A percentile compares a stretch with the other conserved stretches of the same genome.
These are phyloP conservation scores for Lyophyllum decastes DNA, from an alignment of 768 basidiomycete genomes.

Conservation along the genomic window DNA sequence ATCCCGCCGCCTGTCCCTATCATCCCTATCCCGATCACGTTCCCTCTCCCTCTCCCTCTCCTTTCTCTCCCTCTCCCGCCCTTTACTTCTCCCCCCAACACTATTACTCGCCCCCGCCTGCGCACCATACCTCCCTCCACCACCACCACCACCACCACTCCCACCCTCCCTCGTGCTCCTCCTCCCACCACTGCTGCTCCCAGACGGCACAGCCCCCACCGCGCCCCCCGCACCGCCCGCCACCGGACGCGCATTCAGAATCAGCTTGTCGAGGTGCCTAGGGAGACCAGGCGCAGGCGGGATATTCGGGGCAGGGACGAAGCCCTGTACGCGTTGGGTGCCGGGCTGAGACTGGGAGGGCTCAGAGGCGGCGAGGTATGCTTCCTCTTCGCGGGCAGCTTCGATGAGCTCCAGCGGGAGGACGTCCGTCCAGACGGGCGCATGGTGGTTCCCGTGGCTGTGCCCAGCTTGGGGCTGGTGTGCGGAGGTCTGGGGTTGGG, in stretches of 20 bases:
- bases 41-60: not conserved
- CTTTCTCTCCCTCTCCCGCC: slow-evolving; percentile 15
- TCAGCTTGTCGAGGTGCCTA: slow-evolving; percentile 90
- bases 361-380: slow-evolving; percentile 56
- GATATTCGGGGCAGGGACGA: slow-evolving; percentile 71
- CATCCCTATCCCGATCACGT: slow-evolving; percentile 16
- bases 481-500: slow-evolving; percentile 4
- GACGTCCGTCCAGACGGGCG: slow-evolving; percentile 69
- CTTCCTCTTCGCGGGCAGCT: slow-evolving; percentile 85
- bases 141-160: slow-evolving; percentile 16
- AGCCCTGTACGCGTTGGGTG: slow-evolving; percentile 31
- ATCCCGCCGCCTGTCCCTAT: slow-evolving; percentile 27
- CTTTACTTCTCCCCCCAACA: slow-evolving; percentile 20
- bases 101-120: slow-evolving; percentile 8
- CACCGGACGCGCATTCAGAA: slow-evolving; percentile 63
- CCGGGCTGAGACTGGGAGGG: slow-evolving; percentile 30
- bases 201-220: slow-evolving; percentile 27
- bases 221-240: slow-evolving; percentile 29
- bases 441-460: slow-evolving; percentile 20
- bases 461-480: slow-evolving; percentile 2
- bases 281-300: slow-evolving; percentile 89
- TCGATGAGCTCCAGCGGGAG: slow-evolving; percentile 78
- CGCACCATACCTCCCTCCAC: slow-evolving; percentile 9
- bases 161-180: slow-evolving; percentile 19
- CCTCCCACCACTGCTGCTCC: slow-evolving; percentile 29